Conservation (phyloP, 257 asterid species). For the Solanum pennellii region DNA sequence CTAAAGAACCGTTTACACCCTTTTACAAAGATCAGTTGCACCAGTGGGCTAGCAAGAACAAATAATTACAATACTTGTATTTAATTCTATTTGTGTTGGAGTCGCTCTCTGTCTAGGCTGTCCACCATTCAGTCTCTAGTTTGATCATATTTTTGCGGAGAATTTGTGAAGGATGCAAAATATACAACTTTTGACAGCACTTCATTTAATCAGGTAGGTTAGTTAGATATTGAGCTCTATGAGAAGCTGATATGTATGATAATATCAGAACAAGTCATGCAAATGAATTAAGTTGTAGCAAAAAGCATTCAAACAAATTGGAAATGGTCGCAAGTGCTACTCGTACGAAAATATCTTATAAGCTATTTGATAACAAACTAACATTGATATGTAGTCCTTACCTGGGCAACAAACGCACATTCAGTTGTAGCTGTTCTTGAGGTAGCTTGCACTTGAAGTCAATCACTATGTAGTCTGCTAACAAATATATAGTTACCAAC, state of each 20-base stretch:
- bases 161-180: background rate
- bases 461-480: background rate
- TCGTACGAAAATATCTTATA: too few species aligned
- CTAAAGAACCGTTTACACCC: background rate
- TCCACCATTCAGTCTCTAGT: background rate
- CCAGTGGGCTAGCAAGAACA: background rate
- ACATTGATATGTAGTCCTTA: background rate
- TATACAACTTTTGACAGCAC: background rate
- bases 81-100: background rate
- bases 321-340: background rate
- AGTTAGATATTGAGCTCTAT: background rate
- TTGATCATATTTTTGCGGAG: background rate
- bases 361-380: background rate
- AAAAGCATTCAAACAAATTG: background rate
- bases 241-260: background rate
- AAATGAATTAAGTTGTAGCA: slow-evolving; percentile 9
- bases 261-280: background rate
- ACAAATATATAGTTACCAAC: background rate
- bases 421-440: background rate
- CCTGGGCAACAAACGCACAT: background rate
- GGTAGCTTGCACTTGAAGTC: background rate
- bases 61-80: background rate
- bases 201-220: background rate
- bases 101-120: background rate
- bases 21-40: background rate